A percentile compares a stretch with the other conserved stretches of the same genome.
Evolutionary conservation across 352 stramenopile species (phyloP).

Genomic region (Ochromonadaceae sp.): DNA sequence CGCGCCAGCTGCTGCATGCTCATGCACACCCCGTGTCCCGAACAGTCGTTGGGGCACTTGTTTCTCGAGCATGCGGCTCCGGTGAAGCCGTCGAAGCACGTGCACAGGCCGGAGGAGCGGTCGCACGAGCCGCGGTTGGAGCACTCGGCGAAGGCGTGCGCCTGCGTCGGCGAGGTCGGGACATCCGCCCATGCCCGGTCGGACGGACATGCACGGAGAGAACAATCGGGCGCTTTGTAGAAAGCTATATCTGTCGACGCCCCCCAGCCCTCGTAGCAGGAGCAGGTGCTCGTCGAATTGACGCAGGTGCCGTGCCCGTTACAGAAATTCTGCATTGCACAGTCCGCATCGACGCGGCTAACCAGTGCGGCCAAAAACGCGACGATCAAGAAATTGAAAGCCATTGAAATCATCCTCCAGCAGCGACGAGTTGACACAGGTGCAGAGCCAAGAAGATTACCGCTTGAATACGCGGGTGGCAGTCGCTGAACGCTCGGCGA

Average conservation of each 20-base stretch:
- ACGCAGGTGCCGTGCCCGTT: slow-evolving; percentile 67
- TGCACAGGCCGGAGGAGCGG: slow-evolving; percentile 51
- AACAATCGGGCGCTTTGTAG: slow-evolving; percentile 63
- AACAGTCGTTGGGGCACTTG: slow-evolving; percentile 70
- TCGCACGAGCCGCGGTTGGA: slow-evolving; percentile 41
- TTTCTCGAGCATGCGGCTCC: slow-evolving; percentile 70
- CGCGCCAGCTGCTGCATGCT: slow-evolving; percentile 58
- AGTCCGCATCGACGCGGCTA: slow-evolving; percentile 34
- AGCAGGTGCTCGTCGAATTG: slow-evolving; percentile 55
- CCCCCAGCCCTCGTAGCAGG: slow-evolving; percentile 66
- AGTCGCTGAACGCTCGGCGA: no score
- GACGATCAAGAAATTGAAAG: no score
- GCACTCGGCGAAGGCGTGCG: slow-evolving; percentile 38
- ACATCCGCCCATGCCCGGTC: slow-evolving; percentile 40
- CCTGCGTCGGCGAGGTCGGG: slow-evolving; percentile 25
- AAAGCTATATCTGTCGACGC: slow-evolving; percentile 50
- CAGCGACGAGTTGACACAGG: no score
- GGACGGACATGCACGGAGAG: slow-evolving; percentile 37
- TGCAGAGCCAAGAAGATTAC: no score
- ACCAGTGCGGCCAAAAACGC: no score
- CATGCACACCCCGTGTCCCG: slow-evolving; percentile 49
- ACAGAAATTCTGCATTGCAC: slow-evolving; percentile 54
- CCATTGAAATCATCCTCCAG: no score
- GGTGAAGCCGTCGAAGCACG: slow-evolving; percentile 63
- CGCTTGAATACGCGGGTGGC: no score